A percentile compares a stretch with the other conserved stretches of the same genome.
Conservation (phyloP, 306 rosid species). For the Pyrus bretschneideri region DNA sequence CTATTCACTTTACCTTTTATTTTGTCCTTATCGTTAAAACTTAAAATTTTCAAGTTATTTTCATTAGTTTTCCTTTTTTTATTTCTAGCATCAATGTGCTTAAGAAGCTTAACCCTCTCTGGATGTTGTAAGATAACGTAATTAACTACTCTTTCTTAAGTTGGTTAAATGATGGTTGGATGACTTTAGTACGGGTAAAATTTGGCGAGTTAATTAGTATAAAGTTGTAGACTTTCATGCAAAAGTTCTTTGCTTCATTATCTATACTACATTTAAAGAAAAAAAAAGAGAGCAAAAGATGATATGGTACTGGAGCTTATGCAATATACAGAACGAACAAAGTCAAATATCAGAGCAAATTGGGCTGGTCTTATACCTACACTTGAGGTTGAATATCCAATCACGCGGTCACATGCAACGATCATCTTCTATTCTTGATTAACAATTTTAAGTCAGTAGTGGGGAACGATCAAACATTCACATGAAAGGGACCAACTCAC, state of each 20-base stretch:
- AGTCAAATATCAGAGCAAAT: not conserved
- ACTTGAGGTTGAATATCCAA: not conserved
- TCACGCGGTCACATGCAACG: not conserved
- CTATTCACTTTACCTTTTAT: too few relatives aligned
- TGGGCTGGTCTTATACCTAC: not conserved
- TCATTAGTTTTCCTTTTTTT: not conserved
- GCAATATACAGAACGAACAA: not conserved
- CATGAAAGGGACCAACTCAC: not conserved
- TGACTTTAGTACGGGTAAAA: slow-evolving; percentile 9
- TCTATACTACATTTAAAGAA: not conserved
- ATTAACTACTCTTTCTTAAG: not conserved
- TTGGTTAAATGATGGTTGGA: not conserved
- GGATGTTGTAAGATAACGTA: not conserved
- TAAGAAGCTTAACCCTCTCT: not conserved
- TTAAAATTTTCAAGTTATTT: too few relatives aligned
- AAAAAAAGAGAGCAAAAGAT: not conserved
- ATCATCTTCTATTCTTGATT: not conserved
- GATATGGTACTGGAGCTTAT: not conserved
- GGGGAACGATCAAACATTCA: not conserved
- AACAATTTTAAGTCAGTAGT: too few relatives aligned
- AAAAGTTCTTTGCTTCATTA: not conserved
- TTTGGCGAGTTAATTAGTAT: slow-evolving; percentile 2
- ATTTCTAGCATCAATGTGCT: not conserved
- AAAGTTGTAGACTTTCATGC: not conserved
- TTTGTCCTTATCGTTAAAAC: too few relatives aligned